A percentile compares a stretch with the other conserved stretches of the same genome.
phyloP scores from a whole-genome alignment of 345 rosid species.

The Sonneratia caseolaris region DNA sequence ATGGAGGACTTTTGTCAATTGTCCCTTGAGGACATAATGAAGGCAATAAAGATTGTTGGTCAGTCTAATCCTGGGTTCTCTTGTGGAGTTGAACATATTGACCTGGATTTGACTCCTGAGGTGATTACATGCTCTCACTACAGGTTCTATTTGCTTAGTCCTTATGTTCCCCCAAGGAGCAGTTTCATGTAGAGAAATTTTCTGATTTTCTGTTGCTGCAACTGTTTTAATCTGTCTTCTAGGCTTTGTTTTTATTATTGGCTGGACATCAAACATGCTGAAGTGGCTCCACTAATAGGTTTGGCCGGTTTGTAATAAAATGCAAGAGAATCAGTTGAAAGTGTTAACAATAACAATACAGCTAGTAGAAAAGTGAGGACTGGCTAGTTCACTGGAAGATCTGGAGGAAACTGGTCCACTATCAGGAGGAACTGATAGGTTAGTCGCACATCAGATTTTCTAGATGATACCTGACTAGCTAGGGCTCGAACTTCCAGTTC shows the following conservation, averaged over 20 bases:
- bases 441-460: no score
- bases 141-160: not conserved
- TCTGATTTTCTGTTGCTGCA: not conserved
- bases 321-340: not conserved
- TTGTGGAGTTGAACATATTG: slow-evolving; percentile 52
- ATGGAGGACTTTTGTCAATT: slow-evolving; percentile 45
- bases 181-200: not conserved
- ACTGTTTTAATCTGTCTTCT: not conserved
- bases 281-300: not conserved
- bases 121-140: slow-evolving; percentile 11
- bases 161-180: not conserved
- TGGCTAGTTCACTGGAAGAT: not conserved
- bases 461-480: no score
- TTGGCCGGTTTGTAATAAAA: not conserved
- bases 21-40: slow-evolving; percentile 60
- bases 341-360: no score
- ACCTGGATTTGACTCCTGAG: slow-evolving; percentile 73
- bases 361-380: no score
- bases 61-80: slow-evolving; percentile 50
- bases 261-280: not conserved
- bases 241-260: not conserved
- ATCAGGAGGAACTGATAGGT: not conserved
- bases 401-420: not conserved
- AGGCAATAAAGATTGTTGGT: slow-evolving; percentile 67
- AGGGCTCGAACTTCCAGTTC: not conserved